A percentile compares a stretch with the other conserved stretches of the same genome.
These are phyloP conservation scores for Omphalotus olearius DNA, from an alignment of 1,284 basidiomycete species.

Conservation along the genomic window DNA sequence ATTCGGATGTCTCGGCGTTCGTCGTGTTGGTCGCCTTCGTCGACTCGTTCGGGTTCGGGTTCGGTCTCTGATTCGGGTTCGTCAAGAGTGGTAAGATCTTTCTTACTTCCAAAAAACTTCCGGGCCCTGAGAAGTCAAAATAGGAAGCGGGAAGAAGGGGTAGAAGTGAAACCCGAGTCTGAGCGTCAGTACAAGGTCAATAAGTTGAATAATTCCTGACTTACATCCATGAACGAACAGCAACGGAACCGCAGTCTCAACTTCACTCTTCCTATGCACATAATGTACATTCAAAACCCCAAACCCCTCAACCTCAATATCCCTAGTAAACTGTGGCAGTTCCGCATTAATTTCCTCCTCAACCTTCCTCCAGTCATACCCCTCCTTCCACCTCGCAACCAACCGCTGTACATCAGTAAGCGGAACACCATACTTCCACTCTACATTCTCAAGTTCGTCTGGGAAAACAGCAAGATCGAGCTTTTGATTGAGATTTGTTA, in stretches of 20 bases:
- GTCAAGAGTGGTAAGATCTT: conserved; percentile 51
- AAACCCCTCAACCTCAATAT: conserved; percentile 38
- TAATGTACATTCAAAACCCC: conserved; percentile 21
- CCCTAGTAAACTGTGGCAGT: conserved; percentile 43
- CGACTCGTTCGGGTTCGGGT: too few relatives aligned
- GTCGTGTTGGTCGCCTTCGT: too few relatives aligned
- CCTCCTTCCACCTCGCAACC: conserved; percentile 22
- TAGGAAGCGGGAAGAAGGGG: too few relatives aligned
- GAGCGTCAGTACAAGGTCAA: neutral
- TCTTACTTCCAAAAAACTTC: conserved; percentile 49
- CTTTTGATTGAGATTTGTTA: conserved; percentile 35
- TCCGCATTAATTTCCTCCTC: conserved; percentile 40
- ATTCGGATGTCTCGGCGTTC: conserved; percentile 31
- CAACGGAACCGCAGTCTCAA: neutral
- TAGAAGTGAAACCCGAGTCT: too few relatives aligned
- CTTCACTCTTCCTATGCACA: conserved; percentile 1
- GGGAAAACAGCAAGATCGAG: conserved; percentile 40
- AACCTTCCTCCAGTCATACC: conserved; percentile 39
- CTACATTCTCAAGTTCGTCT: conserved; percentile 42
- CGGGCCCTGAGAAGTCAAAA: conserved; percentile 43
- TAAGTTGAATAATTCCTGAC: neutral
- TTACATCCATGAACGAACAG: conserved; percentile 10
- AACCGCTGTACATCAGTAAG: conserved; percentile 41
- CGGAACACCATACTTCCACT: conserved; percentile 44
- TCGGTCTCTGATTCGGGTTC: too few relatives aligned